Evolutionary conservation across 805 yeast species (phyloP), one percentile per base, ranked within the genome.

Genomic region (Kluyveromyces starmeri): DNA sequence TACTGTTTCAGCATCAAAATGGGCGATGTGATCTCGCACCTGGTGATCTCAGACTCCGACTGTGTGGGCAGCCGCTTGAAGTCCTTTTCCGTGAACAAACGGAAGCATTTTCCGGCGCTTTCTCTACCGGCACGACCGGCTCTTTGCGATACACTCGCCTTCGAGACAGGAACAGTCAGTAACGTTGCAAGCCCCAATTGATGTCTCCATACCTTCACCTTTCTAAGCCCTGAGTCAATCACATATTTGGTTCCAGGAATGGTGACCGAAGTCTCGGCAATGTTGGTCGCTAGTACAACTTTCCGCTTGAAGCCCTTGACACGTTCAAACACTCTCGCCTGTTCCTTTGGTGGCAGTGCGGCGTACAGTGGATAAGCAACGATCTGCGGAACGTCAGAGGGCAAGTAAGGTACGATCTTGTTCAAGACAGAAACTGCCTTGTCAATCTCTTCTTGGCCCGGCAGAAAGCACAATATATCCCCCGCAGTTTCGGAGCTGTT

Each of bases 71-170:
- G 62, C 42, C 69, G 69, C 3, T 57, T 39, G 47, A 73, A 89
- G 38, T 83, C 79, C 1, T 62, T 53, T 47, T 89, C 97, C 32
- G 83, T 76, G 55, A 80, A 92, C 23, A 92, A 61, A 39, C 97
- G 63, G 59, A 68, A 92, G 28, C 92, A 83, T 55, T 89, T 89
- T 27, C 99, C 99, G 20, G 81, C 74, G 12, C 76, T 70, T 61
- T 92, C 97, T 74, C 99, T 84, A 42, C 99, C 99, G n/a, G 99
- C 97, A 68, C 99, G 83, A 56, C 99, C 99, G 29, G 88, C 77
- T 59, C 99, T 68, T 63, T 92, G 99, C 22, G 83, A 73, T 0
- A 97, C 98, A 25, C 95, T 82, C 0, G 97, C 94, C 50, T 82
- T 84, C 0, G 97, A 86, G 15, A 92, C 78, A 1, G 98, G 92